Base-by-base conservation (phyloP, 257 asterid species). In the Penstemon eatonii region DNA sequence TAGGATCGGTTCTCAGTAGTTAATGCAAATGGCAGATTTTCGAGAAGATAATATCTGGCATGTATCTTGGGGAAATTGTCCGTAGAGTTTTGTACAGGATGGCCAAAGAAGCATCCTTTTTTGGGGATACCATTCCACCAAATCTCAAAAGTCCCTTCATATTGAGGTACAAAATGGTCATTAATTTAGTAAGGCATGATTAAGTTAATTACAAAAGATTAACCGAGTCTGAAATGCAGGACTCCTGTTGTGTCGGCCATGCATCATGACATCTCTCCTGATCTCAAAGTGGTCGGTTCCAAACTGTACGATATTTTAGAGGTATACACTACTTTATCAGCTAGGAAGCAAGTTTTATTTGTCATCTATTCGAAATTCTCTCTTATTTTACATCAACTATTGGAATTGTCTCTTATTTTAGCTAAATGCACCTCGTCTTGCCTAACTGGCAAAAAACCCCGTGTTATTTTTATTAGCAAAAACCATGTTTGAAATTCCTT, bases 1-100 rank as follows among this genome's bases (percentile, higher is more conserved):
- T 25, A 25, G 33, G 33, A 25, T 25, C 33, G 5, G 60, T 58
- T 46, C 51, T 50, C 33, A 44, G 45, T 13, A 60, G 41, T 33
- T 41, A 54, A 53, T 60, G 58, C 44, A 36, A 25, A 67, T 53
- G 43, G 65, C 85, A 93, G 99, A 87, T 88, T 67, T 90, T 78
- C 72, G 99, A 93, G 81, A 93, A 93, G 83, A 50, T 78, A 1
- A 85, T 90, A 13, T 93, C 98, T 50, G 98, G 98, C 50, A 93
- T 90, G 98, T 93, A 90, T 80, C 76, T 93, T 49, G 99, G 99
- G 66, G 99, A 93, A 83, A 79, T 93, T 60, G 95, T 93, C 3
- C 90, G 97, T 55, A 84, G 92, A 77, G 95, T 88, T 49, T 70
- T 93, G 83, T 79, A 67, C 67, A 82, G 80, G 81, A 80, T 93